phyloP scores from a whole-genome alignment of 805 yeast species.

The Phaffomyces thermotolerans region DNA sequence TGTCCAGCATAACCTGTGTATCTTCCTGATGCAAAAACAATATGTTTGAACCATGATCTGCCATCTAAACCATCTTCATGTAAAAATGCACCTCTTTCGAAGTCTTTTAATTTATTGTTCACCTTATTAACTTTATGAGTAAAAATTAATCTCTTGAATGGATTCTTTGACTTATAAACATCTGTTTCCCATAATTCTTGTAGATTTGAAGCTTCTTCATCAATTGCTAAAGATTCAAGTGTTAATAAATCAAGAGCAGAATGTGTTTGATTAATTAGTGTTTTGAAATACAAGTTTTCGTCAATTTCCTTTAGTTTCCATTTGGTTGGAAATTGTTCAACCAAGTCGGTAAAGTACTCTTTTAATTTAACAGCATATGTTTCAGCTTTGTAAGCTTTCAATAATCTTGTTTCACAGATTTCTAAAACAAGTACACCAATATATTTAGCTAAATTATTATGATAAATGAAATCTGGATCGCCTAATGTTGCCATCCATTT shows the following conservation, averaged over 20 bases:
- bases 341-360: slow-evolving; percentile 31
- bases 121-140: slow-evolving; percentile 20
- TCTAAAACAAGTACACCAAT: slow-evolving; percentile 44
- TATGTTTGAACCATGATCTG: slow-evolving; percentile 49
- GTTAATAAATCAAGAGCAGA: slow-evolving; percentile 22
- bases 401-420: slow-evolving; percentile 41
- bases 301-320: slow-evolving; percentile 19
- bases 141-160: slow-evolving; percentile 25
- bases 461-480: slow-evolving; percentile 56
- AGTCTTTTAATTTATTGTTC: slow-evolving; percentile 32
- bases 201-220: slow-evolving; percentile 15
- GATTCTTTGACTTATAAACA: slow-evolving; percentile 24
- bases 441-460: slow-evolving; percentile 47
- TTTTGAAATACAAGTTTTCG: slow-evolving; percentile 17
- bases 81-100: slow-evolving; percentile 38
- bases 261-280: slow-evolving; percentile 24
- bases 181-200: slow-evolving; percentile 24
- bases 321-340: slow-evolving; percentile 29
- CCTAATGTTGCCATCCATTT: slow-evolving; percentile 61
- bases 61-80: slow-evolving; percentile 37
- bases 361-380: slow-evolving; percentile 35
- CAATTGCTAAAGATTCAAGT: slow-evolving; percentile 22
- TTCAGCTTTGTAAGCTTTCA: slow-evolving; percentile 30
- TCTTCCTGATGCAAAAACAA: slow-evolving; percentile 46
- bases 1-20: slow-evolving; percentile 52